Evolutionary conservation across 345 rosid genomes (phyloP), one percentile per base, ranked within the genome.

Genomic region (Pistacia integerrima): DNA sequence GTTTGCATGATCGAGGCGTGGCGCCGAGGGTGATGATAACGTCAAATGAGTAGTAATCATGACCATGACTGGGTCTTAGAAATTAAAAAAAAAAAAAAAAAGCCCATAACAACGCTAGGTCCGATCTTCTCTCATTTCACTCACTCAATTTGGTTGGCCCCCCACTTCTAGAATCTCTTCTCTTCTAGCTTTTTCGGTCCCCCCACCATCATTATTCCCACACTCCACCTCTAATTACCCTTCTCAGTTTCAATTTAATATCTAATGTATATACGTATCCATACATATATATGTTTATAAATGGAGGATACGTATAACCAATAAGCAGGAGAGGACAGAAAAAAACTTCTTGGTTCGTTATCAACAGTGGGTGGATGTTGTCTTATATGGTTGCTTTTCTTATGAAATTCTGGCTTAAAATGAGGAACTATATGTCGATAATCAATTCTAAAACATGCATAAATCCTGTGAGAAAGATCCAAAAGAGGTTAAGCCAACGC

Each of bases 1-100:
- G 36, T 75, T 16, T 60, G 88, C 87, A 85, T 78, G 84, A 83
- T 83, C 83, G 83, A 82, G 82, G 88, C 90, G 90, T 87, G 90
- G 85, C 87, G 83, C 81, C 79, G 72, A 77, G 52, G 18, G 84
- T 59, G 17, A 85, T 87, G 64, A 85, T 83, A 18, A 18, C 79
- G 63, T 76, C 74, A 74, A 74, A 77, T 80, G 82, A 79, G 71
- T n/a, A 38, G 64, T 69, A 67, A 87, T 87, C 73, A 87, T 87
- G 52, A 49, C 79, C 0, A 1, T 13, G 51, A 28, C 68, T 75
- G 78, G 71, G 68, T 49, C 16, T 33, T 25, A 0, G 25, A 25
- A 25, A 25, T 25, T 0, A 9, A 78, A 60, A 67, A 36, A 41
- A 59, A 73, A 46, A 28, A 30, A 30, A 25, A 25, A 25, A 25